Evolutionary conservation across 225 moss, liverwort and hornwort genomes (phyloP), one percentile per base, ranked within the genome.

Genomic region (Marchantia paleacea): DNA sequence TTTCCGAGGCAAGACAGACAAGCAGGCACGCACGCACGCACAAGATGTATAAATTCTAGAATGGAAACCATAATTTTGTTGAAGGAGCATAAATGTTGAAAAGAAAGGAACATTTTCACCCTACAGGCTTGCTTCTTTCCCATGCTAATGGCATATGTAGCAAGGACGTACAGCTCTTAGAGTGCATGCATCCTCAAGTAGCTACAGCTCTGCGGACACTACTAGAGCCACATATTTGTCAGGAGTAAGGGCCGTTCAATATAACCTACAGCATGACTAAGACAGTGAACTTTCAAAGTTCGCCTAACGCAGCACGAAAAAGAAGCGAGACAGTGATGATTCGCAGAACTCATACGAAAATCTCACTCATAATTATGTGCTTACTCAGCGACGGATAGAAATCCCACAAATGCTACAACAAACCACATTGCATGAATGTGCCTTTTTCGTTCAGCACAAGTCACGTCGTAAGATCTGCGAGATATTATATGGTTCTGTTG

Each of bases 401-500:
- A n/a, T 66, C 28, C 63, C 64, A 78, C 49, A 78, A 63, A 5
- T 52, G 78, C 64, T 50, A 52, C 6, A 26, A 78, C 26, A 49
- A 7, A 78, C 61, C 61, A 49, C 63, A 64, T 24, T 52, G 64
- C 78, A 64, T 65, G 65, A 65, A 65, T 78, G 78, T 65, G 78
- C 76, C 74, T 22, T 52, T 78, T 7, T 15, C 78, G 48, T 50
- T 14, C 63, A 78, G 78, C 65, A 76, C 76, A 76, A 48, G 31
- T 76, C 76, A 64, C n/a, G 24, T 61, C 39, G 64, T 63, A 77
- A 63, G 62, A 49, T 65, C 62, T 64, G 63, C 25, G 62, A 78
- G 65, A 49, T 78, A 77, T 15, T 78, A 74, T n/a, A 64, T 47
- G 50, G 18, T 76, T 78, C 64, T 78, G 78, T 47, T 25, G 50